These are phyloP conservation scores for Phaffia rhodozyma DNA, from an alignment of 1,284 basidiomycete species.

Conservation along the genomic window DNA sequence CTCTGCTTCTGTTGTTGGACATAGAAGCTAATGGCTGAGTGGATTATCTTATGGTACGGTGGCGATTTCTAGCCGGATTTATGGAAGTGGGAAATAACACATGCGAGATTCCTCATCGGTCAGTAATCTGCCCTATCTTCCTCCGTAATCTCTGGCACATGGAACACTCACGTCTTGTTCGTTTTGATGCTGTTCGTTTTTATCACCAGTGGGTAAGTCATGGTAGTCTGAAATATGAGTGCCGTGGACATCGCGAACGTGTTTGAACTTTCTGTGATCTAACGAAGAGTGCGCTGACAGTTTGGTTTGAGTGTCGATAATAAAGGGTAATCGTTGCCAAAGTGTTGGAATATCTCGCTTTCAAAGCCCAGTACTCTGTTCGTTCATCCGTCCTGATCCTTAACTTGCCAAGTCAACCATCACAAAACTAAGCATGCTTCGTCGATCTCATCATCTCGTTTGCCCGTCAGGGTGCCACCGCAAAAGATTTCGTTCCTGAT, in stretches of 20 bases:
- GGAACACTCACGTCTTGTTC: too few species aligned
- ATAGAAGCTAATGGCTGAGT: too few species aligned
- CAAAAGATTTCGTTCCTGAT: conserved; percentile 40
- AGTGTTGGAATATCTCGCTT: conserved; percentile 45
- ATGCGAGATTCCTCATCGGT: conserved; percentile 35
- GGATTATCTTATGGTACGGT: too few species aligned
- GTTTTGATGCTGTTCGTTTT: too few species aligned
- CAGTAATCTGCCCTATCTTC: conserved; percentile 4
- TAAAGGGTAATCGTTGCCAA: conserved; percentile 40
- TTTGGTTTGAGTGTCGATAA: not conserved
- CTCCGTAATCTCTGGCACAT: not conserved
- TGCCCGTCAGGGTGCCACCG: conserved; percentile 25
- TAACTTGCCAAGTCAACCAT: not conserved
- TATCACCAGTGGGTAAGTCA: too few species aligned
- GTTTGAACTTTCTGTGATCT: too few species aligned
- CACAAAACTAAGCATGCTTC: not conserved
- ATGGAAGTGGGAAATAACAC: not conserved
- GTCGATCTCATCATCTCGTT: not conserved
- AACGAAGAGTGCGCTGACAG: too few species aligned
- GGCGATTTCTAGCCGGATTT: not conserved
- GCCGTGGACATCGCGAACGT: too few species aligned
- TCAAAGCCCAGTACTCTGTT: conserved; percentile 39
- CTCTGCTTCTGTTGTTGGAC: not conserved
- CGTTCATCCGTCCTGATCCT: not conserved
- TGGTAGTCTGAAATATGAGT: too few species aligned